Percentiles rank a stretch among this genome's conserved stretches.
These are phyloP conservation scores for Trametopsis cervina DNA, from an alignment of 768 basidiomycete genomes.

Conservation along the genomic window DNA sequence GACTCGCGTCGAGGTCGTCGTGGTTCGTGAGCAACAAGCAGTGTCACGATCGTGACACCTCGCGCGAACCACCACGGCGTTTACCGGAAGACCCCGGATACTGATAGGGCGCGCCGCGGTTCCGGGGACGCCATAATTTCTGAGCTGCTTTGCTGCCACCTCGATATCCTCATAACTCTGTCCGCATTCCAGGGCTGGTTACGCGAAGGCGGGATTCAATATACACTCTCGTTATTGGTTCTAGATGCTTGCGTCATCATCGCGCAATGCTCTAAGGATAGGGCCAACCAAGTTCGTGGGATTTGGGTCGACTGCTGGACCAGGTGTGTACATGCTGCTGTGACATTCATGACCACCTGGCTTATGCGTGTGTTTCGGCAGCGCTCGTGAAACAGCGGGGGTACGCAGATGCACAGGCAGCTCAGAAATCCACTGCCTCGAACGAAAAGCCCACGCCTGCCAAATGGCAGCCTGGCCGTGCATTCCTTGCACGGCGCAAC, in stretches of 20 bases:
- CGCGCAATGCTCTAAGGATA: conserved; percentile 18
- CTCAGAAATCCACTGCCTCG: too few species aligned
- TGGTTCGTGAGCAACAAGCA: conserved; percentile 6
- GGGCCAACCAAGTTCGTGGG: conserved; percentile 1
- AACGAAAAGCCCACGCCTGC: too few species aligned
- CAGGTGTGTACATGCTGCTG: conserved; percentile 7
- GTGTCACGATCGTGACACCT: neutral
- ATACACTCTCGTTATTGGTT: too few species aligned
- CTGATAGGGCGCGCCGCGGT: too few species aligned
- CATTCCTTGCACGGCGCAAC: neutral
- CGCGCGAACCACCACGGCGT: conserved; percentile 5
- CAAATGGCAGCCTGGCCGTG: neutral
- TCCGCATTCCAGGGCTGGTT: too few species aligned
- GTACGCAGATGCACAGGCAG: conserved; percentile 3
- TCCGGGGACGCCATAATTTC: too few species aligned
- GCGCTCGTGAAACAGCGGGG: neutral
- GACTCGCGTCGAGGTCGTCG: conserved; percentile 2
- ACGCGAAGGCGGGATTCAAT: too few species aligned
- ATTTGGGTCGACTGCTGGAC: neutral
- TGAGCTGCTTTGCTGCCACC: neutral
- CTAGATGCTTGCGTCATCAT: conserved; percentile 23
- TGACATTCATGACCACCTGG: too few species aligned
- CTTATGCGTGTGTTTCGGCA: neutral
- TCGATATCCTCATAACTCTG: too few species aligned
- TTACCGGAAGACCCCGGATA: too few species aligned